Evolutionary conservation across 768 basidiomycete genomes (phyloP).

Genomic region (Suillus subaureus): DNA sequence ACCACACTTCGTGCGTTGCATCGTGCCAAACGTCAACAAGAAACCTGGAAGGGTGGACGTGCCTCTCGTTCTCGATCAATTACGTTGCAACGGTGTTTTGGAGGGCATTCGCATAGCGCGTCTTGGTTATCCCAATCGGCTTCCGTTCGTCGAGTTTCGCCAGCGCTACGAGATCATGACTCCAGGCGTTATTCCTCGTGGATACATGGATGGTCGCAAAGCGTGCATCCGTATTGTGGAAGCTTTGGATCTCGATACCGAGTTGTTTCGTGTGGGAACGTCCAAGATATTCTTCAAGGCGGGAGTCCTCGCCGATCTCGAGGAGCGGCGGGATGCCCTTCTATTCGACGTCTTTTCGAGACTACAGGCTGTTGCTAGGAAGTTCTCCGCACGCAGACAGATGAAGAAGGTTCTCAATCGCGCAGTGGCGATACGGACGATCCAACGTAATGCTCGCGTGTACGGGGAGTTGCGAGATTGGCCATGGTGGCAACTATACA

Average conservation of each 20-base stretch:
- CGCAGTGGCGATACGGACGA: constrained; percentile 86
- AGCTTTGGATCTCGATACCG: constrained; percentile 83
- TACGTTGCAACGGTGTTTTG: constrained; percentile 97
- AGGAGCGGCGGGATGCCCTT: constrained; percentile 87
- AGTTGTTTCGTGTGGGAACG: constrained; percentile 86
- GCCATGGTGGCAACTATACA: constrained; percentile 99
- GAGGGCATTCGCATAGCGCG: constrained; percentile 98
- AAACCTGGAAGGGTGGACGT: constrained; percentile 91
- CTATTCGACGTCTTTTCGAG: constrained; percentile 88
- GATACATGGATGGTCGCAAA: constrained; percentile 98
- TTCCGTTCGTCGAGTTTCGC: constrained; percentile 97
- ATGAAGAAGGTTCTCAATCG: constrained; percentile 95
- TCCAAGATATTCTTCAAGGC: constrained; percentile 99
- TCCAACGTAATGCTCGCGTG: constrained; percentile 91
- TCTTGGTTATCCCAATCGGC: constrained; percentile 93
- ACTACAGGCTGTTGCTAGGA: constrained; percentile 84
- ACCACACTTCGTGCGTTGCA: constrained; percentile 97
- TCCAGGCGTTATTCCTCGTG: constrained; percentile 88
- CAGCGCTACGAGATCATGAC: constrained; percentile 96
- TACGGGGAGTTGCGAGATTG: constrained; percentile 91
- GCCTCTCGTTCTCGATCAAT: constrained; percentile 92
- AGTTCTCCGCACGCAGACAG: constrained; percentile 84
- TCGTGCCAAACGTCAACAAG: constrained; percentile 92
- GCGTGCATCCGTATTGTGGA: constrained; percentile 91
- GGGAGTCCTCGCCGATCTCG: constrained; percentile 93